Conservation (phyloP, 1,284 basidiomycete species). For the Ganoderma multipileum region DNA sequence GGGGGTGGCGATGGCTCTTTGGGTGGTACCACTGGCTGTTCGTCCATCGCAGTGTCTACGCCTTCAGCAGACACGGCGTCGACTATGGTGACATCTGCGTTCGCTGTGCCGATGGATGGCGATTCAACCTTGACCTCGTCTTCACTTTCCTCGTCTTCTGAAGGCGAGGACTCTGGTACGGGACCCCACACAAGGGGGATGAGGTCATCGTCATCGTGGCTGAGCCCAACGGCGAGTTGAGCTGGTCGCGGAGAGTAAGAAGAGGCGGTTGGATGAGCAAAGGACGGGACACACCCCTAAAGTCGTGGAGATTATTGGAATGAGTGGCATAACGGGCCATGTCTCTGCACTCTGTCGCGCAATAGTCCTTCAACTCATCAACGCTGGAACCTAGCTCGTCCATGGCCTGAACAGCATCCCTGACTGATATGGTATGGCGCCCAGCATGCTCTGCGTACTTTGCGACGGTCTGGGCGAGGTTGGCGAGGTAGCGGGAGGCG, state of each 20-base stretch:
- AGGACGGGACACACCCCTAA: conserved; percentile 61
- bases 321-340: conserved; percentile 67
- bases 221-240: conserved; percentile 64
- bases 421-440: conserved; percentile 56
- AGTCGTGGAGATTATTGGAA: conserved; percentile 65
- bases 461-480: conserved; percentile 68
- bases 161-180: conserved; percentile 39
- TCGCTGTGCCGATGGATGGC: conserved; percentile 41
- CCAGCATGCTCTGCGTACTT: conserved; percentile 78
- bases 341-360: conserved; percentile 66
- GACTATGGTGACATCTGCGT: conserved; percentile 32
- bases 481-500: conserved; percentile 70
- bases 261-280: conserved; percentile 8
- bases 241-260: conserved; percentile 47
- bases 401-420: conserved; percentile 69
- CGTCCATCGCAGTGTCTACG: conserved; percentile 30
- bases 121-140: conserved; percentile 33
- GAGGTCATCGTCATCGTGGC: conserved; percentile 57
- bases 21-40: conserved; percentile 8
- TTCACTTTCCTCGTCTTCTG: conserved; percentile 43
- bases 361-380: conserved; percentile 74
- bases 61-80: conserved; percentile 17
- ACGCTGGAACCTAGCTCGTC: conserved; percentile 74
- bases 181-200: conserved; percentile 62
- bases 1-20: conserved; percentile 34